phyloP scores from a whole-genome alignment of 805 yeast genomes.

The Cyberlindnera mrakii region DNA sequence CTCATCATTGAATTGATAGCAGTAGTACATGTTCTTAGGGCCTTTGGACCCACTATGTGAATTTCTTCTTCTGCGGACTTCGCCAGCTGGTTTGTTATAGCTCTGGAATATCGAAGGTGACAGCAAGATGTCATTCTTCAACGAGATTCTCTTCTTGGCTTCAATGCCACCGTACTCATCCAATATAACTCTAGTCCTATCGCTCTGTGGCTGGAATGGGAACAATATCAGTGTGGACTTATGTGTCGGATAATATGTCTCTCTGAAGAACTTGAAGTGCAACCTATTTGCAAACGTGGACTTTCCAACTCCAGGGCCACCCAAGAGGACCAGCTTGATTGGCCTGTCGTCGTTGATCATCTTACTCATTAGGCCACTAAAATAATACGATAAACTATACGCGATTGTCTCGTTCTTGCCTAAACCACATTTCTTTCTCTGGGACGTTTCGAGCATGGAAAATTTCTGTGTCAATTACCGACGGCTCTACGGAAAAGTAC shows the following conservation, averaged over 20 bases:
- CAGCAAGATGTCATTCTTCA: slow-evolving; percentile 25
- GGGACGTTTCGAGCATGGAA: no score
- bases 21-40: slow-evolving; percentile 15
- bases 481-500: neutral
- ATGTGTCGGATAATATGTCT: slow-evolving; percentile 71
- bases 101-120: slow-evolving; percentile 34
- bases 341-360: slow-evolving; percentile 29
- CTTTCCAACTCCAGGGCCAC: slow-evolving; percentile 56
- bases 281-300: slow-evolving; percentile 49
- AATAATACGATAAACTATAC: neutral
- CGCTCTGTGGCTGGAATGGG: slow-evolving; percentile 41
- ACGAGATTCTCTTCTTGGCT: slow-evolving; percentile 30
- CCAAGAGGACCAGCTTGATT: slow-evolving; percentile 52
- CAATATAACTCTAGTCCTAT: slow-evolving; percentile 34
- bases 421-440: no score
- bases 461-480: neutral
- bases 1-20: slow-evolving; percentile 12
- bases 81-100: slow-evolving; percentile 16
- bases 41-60: slow-evolving; percentile 9
- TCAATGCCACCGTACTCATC: slow-evolving; percentile 41
- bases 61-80: slow-evolving; percentile 11
- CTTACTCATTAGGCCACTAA: neutral
- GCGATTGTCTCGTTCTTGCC: no score
- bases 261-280: slow-evolving; percentile 44
- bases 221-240: slow-evolving; percentile 53